phyloP scores from a whole-genome alignment of 1,284 basidiomycete genomes.

The Grifola frondosa region DNA sequence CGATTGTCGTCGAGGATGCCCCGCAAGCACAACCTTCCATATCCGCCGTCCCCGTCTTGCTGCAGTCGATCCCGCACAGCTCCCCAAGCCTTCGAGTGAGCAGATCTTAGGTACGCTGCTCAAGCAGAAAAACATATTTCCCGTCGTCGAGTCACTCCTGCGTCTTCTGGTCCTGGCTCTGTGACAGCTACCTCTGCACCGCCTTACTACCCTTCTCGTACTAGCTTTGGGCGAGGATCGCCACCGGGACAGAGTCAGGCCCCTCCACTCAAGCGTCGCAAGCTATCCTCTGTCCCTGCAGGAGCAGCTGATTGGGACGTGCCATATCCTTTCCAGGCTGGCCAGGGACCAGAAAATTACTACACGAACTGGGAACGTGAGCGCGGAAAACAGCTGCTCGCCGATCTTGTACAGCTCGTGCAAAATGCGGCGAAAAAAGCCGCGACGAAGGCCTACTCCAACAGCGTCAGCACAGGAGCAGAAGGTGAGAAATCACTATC shows the following conservation, averaged over 20 bases:
- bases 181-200: constrained; percentile 13
- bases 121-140: constrained; percentile 64
- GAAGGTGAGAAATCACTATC: constrained; percentile 36
- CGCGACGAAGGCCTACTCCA: constrained; percentile 25
- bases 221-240: constrained; percentile 5
- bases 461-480: constrained; percentile 15
- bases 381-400: constrained; percentile 57
- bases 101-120: constrained; percentile 60
- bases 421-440: constrained; percentile 46
- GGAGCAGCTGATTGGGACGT: constrained; percentile 79
- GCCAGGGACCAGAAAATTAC: constrained; percentile 67
- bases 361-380: constrained; percentile 59
- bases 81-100: constrained; percentile 49
- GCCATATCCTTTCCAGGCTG: constrained; percentile 68
- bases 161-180: constrained; percentile 38
- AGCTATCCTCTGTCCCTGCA: constrained; percentile 64
- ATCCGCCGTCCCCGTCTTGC: constrained; percentile 13
- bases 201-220: constrained; percentile 8
- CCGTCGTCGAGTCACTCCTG: constrained; percentile 59
- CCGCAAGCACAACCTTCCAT: constrained; percentile 14
- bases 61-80: constrained; percentile 33
- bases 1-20: constrained; percentile 68
- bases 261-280: constrained; percentile 53
- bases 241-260: constrained; percentile 28
- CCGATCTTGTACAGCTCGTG: constrained; percentile 60